These are phyloP conservation scores for Tricladium varicosporioides DNA, from an alignment of 2,329 filamentous ascomycete genomes.

Conservation along the genomic window DNA sequence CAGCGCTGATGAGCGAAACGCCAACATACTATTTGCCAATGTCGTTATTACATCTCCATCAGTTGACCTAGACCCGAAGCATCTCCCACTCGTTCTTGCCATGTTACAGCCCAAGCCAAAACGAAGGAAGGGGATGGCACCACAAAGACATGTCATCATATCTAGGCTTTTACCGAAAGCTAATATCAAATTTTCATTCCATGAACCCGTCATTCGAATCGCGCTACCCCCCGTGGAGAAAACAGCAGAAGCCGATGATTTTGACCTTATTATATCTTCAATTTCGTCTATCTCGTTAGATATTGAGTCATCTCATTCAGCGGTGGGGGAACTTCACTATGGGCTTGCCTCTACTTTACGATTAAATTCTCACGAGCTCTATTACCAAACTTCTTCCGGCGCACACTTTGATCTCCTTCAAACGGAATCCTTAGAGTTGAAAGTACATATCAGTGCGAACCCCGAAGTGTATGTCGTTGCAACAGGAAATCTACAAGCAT, in stretches of 20 bases:
- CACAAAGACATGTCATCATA: slow-evolving; percentile 66
- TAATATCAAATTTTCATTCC: slow-evolving; percentile 91
- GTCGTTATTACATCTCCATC: slow-evolving; percentile 95
- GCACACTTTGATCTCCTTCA: slow-evolving; percentile 83
- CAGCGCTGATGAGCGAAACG: slow-evolving; percentile 78
- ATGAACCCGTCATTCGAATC: slow-evolving; percentile 91
- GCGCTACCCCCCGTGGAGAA: slow-evolving; percentile 76
- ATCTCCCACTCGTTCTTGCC: slow-evolving; percentile 80
- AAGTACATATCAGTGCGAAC: slow-evolving; percentile 77
- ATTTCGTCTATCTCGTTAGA: slow-evolving; percentile 93
- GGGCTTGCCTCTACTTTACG: slow-evolving; percentile 79
- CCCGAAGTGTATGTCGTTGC: slow-evolving; percentile 82
- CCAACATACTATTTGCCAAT: slow-evolving; percentile 95
- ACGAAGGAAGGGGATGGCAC: slow-evolving; percentile 41
- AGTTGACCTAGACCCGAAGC: slow-evolving; percentile 86
- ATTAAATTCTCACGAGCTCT: slow-evolving; percentile 82
- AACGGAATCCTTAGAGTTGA: slow-evolving; percentile 85
- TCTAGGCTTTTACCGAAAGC: slow-evolving; percentile 92
- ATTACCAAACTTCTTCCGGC: slow-evolving; percentile 87
- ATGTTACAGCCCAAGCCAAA: slow-evolving; percentile 61
- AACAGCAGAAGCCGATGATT: slow-evolving; percentile 69
- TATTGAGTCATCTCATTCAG: slow-evolving; percentile 91
- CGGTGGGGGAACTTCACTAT: slow-evolving; percentile 81
- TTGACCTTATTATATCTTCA: slow-evolving; percentile 91
- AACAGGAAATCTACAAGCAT: slow-evolving; percentile 78